These are phyloP conservation scores for Collybia nuda DNA, from an alignment of 768 basidiomycete species.

Conservation along the genomic window DNA sequence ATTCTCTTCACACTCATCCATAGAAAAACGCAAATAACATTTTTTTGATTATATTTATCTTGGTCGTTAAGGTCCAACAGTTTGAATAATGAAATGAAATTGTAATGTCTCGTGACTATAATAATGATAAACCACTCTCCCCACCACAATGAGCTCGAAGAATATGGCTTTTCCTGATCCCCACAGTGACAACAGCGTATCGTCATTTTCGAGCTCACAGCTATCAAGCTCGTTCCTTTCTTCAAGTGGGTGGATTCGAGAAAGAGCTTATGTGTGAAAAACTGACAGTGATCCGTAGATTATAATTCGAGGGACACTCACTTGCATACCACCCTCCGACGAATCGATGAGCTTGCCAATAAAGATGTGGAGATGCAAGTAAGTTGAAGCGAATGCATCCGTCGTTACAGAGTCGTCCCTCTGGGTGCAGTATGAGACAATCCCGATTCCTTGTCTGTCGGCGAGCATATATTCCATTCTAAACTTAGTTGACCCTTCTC, in stretches of 20 bases:
- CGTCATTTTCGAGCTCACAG: background rate
- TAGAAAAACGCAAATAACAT: constrained; percentile 18
- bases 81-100: background rate
- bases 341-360: constrained; percentile 56
- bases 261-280: background rate
- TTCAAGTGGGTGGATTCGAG: background rate
- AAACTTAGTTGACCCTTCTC: constrained; percentile 1
- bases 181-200: background rate
- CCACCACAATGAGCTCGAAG: too few species aligned
- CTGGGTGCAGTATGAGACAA: too few species aligned
- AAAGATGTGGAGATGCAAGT: constrained; percentile 78
- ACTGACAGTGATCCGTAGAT: constrained; percentile 1
- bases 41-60: constrained; percentile 12
- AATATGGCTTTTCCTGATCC: too few species aligned
- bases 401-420: background rate
- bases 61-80: too few species aligned
- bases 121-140: too few species aligned
- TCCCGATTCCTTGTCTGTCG: too few species aligned
- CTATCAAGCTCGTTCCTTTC: constrained; percentile 8
- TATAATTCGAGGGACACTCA: constrained; percentile 19
- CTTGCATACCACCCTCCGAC: constrained; percentile 43
- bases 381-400: constrained; percentile 16
- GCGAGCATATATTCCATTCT: background rate
- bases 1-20: constrained; percentile 18
- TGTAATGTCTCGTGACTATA: too few species aligned